Evolutionary conservation across 345 rosid genomes (phyloP), one percentile per base, ranked within the genome.

Genomic region (Aquilaria malaccensis): DNA sequence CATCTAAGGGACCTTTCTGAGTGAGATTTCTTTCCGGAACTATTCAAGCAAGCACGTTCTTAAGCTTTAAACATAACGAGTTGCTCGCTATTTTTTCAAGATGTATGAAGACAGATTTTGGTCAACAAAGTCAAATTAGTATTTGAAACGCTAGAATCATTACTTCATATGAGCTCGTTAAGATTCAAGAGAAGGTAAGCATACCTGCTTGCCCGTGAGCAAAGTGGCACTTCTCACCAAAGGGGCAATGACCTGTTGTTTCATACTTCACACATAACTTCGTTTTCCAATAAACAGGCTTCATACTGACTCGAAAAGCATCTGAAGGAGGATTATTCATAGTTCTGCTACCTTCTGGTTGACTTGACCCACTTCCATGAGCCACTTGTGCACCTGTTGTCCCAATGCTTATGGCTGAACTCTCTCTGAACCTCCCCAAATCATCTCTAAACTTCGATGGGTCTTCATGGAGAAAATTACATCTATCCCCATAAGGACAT

Each of bases 151-250:
- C 5, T 37, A 37, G 43, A 37, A 37, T 37, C 43, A 3, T 3
- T 37, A 37, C 22, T 22, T 22, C 22, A 22, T 22, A 22, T 22
- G 22, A 22, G 22, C 22, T 22, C 22, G 22, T 22, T 9, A n/a
- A 61, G 52, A 52, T 45, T 47, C 11, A 58, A 32, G 61, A n/a
- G 67, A 60, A 58, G 64, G 22, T 15, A 48, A 32, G 13, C 49
- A 60, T 71, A 94, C 99, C 97, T 76, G 95, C 70, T 72, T 73
- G 84, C 10, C 99, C 97, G 73, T 94, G 97, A 67, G 97, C 99
- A 73, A 84, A 94, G 84, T 88, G 89, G 52, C 99, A 90, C 61
- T 86, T 90, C 60, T 90, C 96, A 0, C 96, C 96, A 65, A 86
- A 94, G 59, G 90, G 95, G 55, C 99, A 90, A 10, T 86, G 95